A percentile compares a stretch with the other conserved stretches of the same genome.
Evolutionary conservation across 371 early-diverging fungal species (phyloP).

Genomic region (Rhizomucor pusillus): DNA sequence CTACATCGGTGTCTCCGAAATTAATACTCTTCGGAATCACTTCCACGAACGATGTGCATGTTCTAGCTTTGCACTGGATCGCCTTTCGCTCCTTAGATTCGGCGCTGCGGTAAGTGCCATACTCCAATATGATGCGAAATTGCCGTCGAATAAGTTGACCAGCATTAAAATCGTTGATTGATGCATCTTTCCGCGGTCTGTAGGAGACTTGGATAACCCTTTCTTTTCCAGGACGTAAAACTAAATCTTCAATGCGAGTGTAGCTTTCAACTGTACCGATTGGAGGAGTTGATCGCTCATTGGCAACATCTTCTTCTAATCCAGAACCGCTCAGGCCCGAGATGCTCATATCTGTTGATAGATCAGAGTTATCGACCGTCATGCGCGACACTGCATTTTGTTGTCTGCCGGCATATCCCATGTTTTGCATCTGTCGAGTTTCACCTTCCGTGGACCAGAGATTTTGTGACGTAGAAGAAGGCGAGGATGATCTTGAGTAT

Average conservation of each 20-base stretch:
- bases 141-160: constrained; percentile 74
- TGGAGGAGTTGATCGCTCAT: constrained; percentile 6
- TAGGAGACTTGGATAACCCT: constrained; percentile 81
- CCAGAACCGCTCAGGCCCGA: neutral
- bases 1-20: constrained; percentile 96
- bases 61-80: constrained; percentile 88
- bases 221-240: constrained; percentile 84
- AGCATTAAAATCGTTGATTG: constrained; percentile 62
- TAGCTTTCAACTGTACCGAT: constrained; percentile 28
- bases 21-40: constrained; percentile 80
- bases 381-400: neutral
- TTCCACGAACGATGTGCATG: constrained; percentile 92
- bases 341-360: neutral
- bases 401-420: neutral
- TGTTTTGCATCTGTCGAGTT: neutral
- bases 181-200: constrained; percentile 64
- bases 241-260: constrained; percentile 84
- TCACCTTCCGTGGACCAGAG: neutral
- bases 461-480: neutral
- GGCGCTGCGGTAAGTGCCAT: constrained; percentile 56
- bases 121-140: constrained; percentile 77
- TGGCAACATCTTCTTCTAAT: neutral
- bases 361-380: neutral
- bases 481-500: neutral
- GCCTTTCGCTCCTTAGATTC: constrained; percentile 73